Conservation (phyloP, 257 asterid genomes). For the Lithospermum erythrorhizon region DNA sequence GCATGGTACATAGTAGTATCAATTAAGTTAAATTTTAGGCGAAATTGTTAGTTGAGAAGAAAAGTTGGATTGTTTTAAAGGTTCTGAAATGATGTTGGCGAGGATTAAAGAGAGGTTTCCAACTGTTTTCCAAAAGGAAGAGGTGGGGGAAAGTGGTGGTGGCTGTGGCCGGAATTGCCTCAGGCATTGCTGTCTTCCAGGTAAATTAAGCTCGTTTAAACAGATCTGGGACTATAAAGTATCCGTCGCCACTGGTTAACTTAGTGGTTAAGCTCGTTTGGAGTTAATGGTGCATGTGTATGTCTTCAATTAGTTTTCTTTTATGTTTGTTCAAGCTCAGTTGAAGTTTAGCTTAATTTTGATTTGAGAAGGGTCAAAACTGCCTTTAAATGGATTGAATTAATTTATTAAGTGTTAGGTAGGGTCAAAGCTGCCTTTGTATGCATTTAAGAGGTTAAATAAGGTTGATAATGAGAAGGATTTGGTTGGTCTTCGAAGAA, state of each 20-base stretch:
- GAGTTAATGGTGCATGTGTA: not conserved
- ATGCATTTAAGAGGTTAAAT: slow-evolving; percentile 9
- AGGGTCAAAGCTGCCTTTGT: slow-evolving; percentile 17
- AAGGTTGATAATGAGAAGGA: not conserved
- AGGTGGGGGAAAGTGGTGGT: slow-evolving; percentile 12
- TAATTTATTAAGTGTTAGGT: not conserved
- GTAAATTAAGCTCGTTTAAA: no score
- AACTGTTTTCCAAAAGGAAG: slow-evolving; percentile 19
- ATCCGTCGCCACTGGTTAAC: no score
- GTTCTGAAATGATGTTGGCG: slow-evolving; percentile 11
- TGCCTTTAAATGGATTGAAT: no score
- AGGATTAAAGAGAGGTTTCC: slow-evolving; percentile 24
- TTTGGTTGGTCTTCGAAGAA: slow-evolving; percentile 3
- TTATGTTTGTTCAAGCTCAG: not conserved
- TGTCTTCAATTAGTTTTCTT: not conserved
- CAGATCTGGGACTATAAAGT: no score
- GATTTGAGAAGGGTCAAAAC: no score
- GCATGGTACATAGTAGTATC: no score
- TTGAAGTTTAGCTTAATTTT: no score
- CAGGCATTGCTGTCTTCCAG: slow-evolving; percentile 18
- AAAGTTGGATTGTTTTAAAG: no score
- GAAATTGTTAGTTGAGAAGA: no score
- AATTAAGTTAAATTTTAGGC: no score
- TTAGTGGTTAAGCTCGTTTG: not conserved
- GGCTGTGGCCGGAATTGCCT: slow-evolving; percentile 21